Evolutionary conservation across 1,284 basidiomycete species (phyloP).

Genomic region (Ustilago curta): DNA sequence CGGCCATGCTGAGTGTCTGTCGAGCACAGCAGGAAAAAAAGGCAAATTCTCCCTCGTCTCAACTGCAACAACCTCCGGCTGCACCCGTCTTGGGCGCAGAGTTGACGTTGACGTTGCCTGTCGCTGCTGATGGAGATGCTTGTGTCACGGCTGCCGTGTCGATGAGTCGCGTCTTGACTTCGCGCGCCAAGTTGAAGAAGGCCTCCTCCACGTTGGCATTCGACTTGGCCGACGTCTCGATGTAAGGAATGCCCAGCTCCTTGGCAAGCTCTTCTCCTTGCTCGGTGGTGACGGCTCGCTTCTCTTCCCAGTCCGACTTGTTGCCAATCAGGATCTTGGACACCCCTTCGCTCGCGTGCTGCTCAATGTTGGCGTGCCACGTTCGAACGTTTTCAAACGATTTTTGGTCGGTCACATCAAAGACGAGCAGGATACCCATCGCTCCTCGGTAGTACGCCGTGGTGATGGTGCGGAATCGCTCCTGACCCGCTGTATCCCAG

Average conservation of each 20-base stretch:
- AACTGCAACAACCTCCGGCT: constrained; percentile 40
- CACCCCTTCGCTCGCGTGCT: constrained; percentile 97
- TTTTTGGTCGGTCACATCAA: constrained; percentile 97
- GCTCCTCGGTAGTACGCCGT: constrained; percentile 99
- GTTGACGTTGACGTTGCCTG: constrained; percentile 53
- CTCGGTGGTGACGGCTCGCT: constrained; percentile 88
- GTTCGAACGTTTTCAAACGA: constrained; percentile 99
- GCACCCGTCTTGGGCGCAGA: constrained; percentile 45
- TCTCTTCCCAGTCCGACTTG: constrained; percentile 99
- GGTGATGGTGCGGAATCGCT: constrained; percentile 98
- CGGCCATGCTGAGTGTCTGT: not conserved
- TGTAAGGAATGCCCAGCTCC: constrained; percentile 92
- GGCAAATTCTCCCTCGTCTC: not conserved
- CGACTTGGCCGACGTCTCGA: constrained; percentile 97
- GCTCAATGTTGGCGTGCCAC: constrained; percentile 98
- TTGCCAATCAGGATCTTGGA: constrained; percentile 99
- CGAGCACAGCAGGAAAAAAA: too few relatives aligned
- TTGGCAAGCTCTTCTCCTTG: constrained; percentile 79
- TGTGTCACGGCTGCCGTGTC: constrained; percentile 72
- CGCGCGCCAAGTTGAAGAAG: constrained; percentile 92
- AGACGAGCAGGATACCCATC: constrained; percentile 98
- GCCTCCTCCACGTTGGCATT: constrained; percentile 99
- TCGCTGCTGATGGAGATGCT: constrained; percentile 34
- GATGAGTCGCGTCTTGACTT: constrained; percentile 86
- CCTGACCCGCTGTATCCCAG: constrained; percentile 99